Percentiles rank a stretch among this genome's conserved stretches.
These are phyloP conservation scores for Hypomyces perniciosus DNA, from an alignment of 2,329 filamentous ascomycete species.

Conservation along the genomic window DNA sequence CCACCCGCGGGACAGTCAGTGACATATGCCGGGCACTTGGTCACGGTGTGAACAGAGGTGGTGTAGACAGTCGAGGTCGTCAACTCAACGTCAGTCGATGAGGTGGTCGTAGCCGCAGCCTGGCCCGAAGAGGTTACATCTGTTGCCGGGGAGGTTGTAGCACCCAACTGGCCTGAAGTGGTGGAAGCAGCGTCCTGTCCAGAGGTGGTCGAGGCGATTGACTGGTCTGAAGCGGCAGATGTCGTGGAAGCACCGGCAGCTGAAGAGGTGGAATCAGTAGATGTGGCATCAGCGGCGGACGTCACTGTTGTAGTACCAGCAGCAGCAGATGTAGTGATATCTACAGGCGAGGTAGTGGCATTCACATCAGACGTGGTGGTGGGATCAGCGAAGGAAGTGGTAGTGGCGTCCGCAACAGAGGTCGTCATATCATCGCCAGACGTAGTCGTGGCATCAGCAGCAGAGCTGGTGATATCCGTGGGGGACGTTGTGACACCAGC, in stretches of 20 bases:
- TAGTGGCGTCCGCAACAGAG: neutral
- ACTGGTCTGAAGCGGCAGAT: no score
- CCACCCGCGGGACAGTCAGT: slow-evolving; percentile 31
- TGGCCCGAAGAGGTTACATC: neutral
- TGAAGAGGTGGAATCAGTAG: neutral
- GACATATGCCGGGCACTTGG: slow-evolving; percentile 43
- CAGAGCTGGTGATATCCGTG: no score
- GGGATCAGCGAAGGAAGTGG: neutral
- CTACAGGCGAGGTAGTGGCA: neutral
- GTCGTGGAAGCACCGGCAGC: no score
- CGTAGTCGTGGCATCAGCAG: no score
- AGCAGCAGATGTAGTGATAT: neutral
- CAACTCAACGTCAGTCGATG: neutral
- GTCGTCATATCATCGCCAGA: neutral
- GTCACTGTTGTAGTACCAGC: neutral
- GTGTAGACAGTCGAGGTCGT: slow-evolving; percentile 35
- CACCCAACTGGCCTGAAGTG: no score
- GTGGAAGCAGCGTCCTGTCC: no score
- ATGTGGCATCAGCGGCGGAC: neutral
- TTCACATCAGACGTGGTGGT: neutral
- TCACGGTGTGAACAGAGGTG: slow-evolving; percentile 46
- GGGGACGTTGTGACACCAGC: no score
- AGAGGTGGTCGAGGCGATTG: no score
- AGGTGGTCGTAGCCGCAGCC: neutral
- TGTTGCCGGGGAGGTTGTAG: no score